Conservation (phyloP, 73 alveolate genomes). For the Tetrahymena malaccensis region DNA sequence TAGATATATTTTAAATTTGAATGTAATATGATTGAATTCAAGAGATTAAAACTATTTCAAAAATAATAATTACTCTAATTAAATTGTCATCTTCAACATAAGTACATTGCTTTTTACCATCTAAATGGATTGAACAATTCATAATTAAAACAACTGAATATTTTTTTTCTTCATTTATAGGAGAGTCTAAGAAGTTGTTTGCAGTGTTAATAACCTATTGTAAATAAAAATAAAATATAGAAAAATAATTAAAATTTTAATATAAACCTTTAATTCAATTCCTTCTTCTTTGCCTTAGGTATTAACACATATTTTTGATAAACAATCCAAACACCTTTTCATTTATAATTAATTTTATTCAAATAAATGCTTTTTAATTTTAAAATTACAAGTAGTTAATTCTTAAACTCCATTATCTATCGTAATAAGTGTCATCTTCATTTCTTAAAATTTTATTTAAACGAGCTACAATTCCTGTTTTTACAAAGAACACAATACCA, state of each 20-base stretch:
- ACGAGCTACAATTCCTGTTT: slow-evolving; percentile 22
- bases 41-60: no score
- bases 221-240: no score
- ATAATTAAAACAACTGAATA: slow-evolving; percentile 24
- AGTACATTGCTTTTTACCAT: slow-evolving; percentile 25
- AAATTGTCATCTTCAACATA: slow-evolving; percentile 29
- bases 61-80: not conserved
- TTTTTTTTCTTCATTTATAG: slow-evolving; percentile 3
- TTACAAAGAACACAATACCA: slow-evolving; percentile 27
- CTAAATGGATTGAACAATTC: slow-evolving; percentile 39
- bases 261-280: not conserved
- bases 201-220: slow-evolving; percentile 9
- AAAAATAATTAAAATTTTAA: not conserved
- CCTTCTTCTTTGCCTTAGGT: slow-evolving; percentile 39
- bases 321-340: slow-evolving; percentile 1
- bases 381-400: slow-evolving; percentile 2
- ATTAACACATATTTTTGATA: slow-evolving; percentile 31
- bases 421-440: slow-evolving; percentile 16
- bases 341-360: no score
- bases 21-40: no score
- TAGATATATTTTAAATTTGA: no score
- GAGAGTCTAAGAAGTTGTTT: slow-evolving; percentile 26
- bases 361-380: no score
- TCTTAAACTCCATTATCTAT: slow-evolving; percentile 18
- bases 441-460: slow-evolving; percentile 11